Evolutionary conservation across 306 rosid genomes (phyloP), one percentile per base, ranked within the genome.

Genomic region (Medicago ruthenica): DNA sequence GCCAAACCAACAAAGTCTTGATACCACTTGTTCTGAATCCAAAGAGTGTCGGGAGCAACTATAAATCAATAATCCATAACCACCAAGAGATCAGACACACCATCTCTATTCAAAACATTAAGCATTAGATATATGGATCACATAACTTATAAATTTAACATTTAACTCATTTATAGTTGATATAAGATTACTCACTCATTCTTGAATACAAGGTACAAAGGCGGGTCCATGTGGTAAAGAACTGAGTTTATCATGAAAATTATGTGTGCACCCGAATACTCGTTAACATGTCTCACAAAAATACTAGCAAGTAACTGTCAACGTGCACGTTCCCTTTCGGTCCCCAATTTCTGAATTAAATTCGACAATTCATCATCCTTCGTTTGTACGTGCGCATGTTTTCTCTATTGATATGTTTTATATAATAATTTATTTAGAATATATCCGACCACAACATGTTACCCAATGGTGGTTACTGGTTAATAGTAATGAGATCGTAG

Each of bases 351-450:
- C 24, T 6, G 39, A 27, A 75, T 50, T 37, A 48, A 74, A 16
- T 50, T 57, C 1, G 4, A 40, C 62, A 18, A 61, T 24, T 64
- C 53, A 27, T 65, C 40, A 2, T 59, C 42, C 18, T 58, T 78
- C 37, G 44, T 60, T 60, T 31, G 54, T 70, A 70, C 55, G 55
- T 36, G 74, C 7, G 76, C 54, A 58, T 69, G 41, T 40, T 50
- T 41, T 62, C 4, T 50, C 64, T 50, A 18, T 45, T 37, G 21
- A 20, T 45, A n/a, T 14, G 8, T 37, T 41, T 2, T 51, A 16
- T 61, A 15, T 39, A 15, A 48, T 18, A 65, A 53, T 39, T 41
- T 89, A 76, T 92, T 90, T 86, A 61, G 42, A 61, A 61, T 61
- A n/a, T 61, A 31, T 31, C 67, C 44, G 67, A 61, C 44, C 44